Evolutionary conservation across 1,284 basidiomycete genomes (phyloP), one percentile per base, ranked within the genome.

Genomic region (Tremellales sp.): DNA sequence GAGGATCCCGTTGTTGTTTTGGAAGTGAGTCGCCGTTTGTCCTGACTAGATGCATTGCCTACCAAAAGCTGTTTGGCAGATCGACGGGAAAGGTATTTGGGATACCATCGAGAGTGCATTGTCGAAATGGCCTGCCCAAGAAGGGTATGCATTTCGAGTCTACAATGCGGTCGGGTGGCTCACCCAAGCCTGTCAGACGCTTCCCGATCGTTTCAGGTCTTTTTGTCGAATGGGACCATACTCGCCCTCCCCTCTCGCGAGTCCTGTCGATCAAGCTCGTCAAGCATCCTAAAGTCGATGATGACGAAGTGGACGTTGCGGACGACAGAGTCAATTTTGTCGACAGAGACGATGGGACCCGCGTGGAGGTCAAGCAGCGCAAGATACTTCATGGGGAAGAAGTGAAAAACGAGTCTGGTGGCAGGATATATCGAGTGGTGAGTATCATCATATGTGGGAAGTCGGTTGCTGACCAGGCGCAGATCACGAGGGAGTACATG

Each of bases 181-280:
- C 3, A 33, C 29, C 32, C 12, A 21, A 18, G 9, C 13, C 16
- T 13, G 24, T 3, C 54, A 89, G 89, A 12, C 86, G 91, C 3
- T 95, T 95, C 68, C 91, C 91, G 0, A 78, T 91, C 19, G 76
- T 94, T 25, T 84, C 88, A 13, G 91, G 91, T n/a, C 78, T 94
- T 48, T 81, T 81, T 4, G 83, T 93, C 4, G 79, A 81, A 18
- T 94, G 90, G 91, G 90, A 95, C 67, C 91, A 88, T 32, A 77
- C 51, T 10, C 48, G 49, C 24, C 78, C 79, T 1, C 77, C 86
- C 0, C 83, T 84, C n/a, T 73, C 82, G 40, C 81, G 88, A 19
- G 78, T 93, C 8, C 70, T 83, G 24, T 83, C 82, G 1, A 76
- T 92, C 21, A 84, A 85, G 78, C 74, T 85, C n/a, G 61, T 63